Evolutionary conservation across 139 green algal genomes (phyloP), one percentile per base, ranked within the genome.

Genomic region (Chlamydomonas sphaeroides): DNA sequence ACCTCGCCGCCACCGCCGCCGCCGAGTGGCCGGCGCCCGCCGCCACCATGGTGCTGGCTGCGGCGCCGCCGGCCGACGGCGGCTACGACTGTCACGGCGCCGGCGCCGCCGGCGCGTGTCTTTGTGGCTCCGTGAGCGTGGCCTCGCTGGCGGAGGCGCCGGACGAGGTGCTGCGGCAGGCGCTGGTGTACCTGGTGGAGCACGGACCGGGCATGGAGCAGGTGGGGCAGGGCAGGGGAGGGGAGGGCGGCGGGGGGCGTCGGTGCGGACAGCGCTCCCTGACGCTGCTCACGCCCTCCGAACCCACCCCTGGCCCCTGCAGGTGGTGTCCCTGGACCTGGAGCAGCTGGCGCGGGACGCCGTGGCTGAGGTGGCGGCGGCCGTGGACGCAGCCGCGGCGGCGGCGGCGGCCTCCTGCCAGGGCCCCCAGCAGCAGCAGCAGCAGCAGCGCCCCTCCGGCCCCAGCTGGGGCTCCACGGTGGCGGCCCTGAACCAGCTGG

Each of bases 401-500:
- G n/a, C 28, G 25, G 25, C 56, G 2, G 11, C 45, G 11, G 45
- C 45, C 45, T n/a, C n/a, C n/a, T n/a, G n/a, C n/a, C n/a, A n/a
- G n/a, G 11, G 45, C 45, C 45, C 45, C 14, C 11, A 14, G 11
- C 45, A 53, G 11, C 45, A 53, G 25, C 56, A 25, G 25, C 21
- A 25, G 25, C 56, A 7, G 56, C 21, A 7, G 56, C 56, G 21
- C 17, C 56, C 23, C 45, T 14, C 7, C 66, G 18, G 38, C 38
- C 20, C 26, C 56, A 68, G 49, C 28, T 38, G 26, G 5, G 72
- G 45, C n/a, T 59, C 39, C 74, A 80, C 74, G 28, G 25, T 62
- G 23, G 59, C 59, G 0, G 68, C 80, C 14, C 80, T 80, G 45
- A 85, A 85, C 69, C 57, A 85, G 35, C 68, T 77, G 21, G 41